Evolutionary conservation across 2,329 filamentous ascomycete species (phyloP).

Genomic region (Ceratocystiopsis brevicomis): DNA sequence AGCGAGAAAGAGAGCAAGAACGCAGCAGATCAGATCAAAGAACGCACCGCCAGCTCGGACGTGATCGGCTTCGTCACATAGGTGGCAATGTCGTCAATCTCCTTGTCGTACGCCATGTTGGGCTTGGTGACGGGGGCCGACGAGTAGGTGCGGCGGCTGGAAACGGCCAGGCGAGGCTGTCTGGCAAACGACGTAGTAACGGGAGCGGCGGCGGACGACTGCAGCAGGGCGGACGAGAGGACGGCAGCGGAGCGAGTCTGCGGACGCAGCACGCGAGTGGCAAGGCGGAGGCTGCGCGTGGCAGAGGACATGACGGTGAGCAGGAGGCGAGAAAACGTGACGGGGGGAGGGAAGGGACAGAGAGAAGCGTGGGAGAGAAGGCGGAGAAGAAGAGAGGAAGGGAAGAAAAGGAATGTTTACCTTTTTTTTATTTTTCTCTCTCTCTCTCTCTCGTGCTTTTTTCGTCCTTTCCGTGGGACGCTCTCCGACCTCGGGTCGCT

Average conservation of each 20-base stretch:
- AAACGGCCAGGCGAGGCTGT: constrained; percentile 26
- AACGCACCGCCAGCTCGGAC: constrained; percentile 76
- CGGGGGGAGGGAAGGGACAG: neutral
- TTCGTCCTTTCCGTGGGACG: constrained; percentile 1
- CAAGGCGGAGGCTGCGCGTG: constrained; percentile 34
- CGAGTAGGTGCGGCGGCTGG: constrained; percentile 27
- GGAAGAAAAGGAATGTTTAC: neutral
- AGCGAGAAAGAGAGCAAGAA: neutral
- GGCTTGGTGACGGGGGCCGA: constrained; percentile 31
- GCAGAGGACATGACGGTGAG: constrained; percentile 30
- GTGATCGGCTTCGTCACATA: constrained; percentile 86
- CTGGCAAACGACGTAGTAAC: constrained; percentile 16
- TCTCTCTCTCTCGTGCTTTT: neutral
- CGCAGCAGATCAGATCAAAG: neutral
- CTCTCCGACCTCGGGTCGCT: constrained; percentile 5
- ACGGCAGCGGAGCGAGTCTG: constrained; percentile 16
- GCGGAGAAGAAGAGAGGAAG: neutral
- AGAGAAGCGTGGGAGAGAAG: neutral
- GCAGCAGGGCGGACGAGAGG: constrained; percentile 13
- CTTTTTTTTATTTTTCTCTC: constrained; percentile 1
- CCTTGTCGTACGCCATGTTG: constrained; percentile 58
- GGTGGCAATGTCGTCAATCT: constrained; percentile 85
- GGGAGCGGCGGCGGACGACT: constrained; percentile 14
- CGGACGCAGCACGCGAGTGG: constrained; percentile 33
- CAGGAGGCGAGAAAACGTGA: neutral